phyloP scores from a whole-genome alignment of 2,329 filamentous ascomycete genomes.

The Calonectria pseudoturangicola region DNA sequence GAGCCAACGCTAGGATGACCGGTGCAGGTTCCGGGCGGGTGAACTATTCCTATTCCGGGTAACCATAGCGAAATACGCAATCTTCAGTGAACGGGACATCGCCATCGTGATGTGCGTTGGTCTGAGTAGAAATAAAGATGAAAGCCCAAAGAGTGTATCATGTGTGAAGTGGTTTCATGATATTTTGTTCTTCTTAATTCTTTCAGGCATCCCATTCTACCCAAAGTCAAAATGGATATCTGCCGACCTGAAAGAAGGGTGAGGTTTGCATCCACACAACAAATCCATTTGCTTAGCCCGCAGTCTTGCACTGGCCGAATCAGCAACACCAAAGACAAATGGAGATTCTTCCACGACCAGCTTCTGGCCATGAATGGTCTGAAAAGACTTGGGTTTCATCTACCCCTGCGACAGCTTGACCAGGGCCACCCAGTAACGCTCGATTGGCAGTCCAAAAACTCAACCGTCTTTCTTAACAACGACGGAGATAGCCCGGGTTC shows the following conservation, averaged over 20 bases:
- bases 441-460: conserved; percentile 15
- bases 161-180: background rate
- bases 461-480: background rate
- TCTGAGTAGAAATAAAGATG: conserved; percentile 1
- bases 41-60: conserved; percentile 4
- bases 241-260: no score
- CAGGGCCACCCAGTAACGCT: background rate
- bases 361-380: conserved; percentile 2
- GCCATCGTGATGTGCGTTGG: background rate
- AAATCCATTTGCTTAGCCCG: background rate
- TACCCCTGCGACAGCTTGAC: conserved; percentile 9
- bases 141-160: background rate
- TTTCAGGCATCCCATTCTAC: background rate
- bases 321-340: background rate
- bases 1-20: background rate
- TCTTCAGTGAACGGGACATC: background rate
- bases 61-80: background rate
- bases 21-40: background rate
- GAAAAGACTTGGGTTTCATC: background rate
- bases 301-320: background rate
- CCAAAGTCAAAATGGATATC: background rate
- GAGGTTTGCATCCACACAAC: background rate
- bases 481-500: background rate
- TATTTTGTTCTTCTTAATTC: background rate
- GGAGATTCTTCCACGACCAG: background rate